Conservation (phyloP, 2,329 filamentous ascomycete genomes). For the Calonectria pseudoreteaudii region DNA sequence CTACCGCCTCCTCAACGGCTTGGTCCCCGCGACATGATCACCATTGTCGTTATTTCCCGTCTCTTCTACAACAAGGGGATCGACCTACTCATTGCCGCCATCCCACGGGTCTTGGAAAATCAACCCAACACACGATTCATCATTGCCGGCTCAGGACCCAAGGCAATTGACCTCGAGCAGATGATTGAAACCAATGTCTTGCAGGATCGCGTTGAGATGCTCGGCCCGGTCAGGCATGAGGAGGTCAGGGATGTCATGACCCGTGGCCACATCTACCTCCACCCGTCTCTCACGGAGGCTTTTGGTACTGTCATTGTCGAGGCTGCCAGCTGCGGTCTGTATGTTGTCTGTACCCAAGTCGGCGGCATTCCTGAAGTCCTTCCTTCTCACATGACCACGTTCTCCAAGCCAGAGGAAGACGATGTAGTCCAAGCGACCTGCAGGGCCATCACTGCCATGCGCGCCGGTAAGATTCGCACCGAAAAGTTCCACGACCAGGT, state of each 20-base stretch:
- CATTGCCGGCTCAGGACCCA: slow-evolving; percentile 94
- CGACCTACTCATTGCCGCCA: slow-evolving; percentile 94
- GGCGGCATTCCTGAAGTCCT: slow-evolving; percentile 97
- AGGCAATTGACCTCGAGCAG: slow-evolving; percentile 97
- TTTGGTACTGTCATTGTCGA: slow-evolving; percentile 99
- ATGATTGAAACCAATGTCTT: slow-evolving; percentile 97
- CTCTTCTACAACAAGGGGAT: slow-evolving; percentile 99
- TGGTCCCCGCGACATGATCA: slow-evolving; percentile 87
- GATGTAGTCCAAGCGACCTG: slow-evolving; percentile 92
- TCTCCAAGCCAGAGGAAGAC: slow-evolving; percentile 96
- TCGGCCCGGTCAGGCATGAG: slow-evolving; percentile 93
- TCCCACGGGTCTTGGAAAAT: slow-evolving; percentile 88
- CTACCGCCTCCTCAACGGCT: slow-evolving; percentile 72
- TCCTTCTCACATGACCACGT: slow-evolving; percentile 96
- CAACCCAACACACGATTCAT: slow-evolving; percentile 97
- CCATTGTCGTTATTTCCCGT: slow-evolving; percentile 95
- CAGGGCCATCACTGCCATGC: slow-evolving; percentile 86
- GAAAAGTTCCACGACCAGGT: slow-evolving; percentile 97
- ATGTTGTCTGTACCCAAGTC: slow-evolving; percentile 96
- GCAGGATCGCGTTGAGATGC: slow-evolving; percentile 91
- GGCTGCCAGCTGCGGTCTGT: slow-evolving; percentile 93
- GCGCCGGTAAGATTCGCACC: slow-evolving; percentile 87
- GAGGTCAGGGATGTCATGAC: slow-evolving; percentile 99
- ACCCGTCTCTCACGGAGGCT: slow-evolving; percentile 94
- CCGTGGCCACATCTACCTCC: slow-evolving; percentile 93